A percentile compares a stretch with the other conserved stretches of the same genome.
Conservation (phyloP, 2,329 filamentous ascomycete genomes). For the Coniochaeta pulveracea region DNA sequence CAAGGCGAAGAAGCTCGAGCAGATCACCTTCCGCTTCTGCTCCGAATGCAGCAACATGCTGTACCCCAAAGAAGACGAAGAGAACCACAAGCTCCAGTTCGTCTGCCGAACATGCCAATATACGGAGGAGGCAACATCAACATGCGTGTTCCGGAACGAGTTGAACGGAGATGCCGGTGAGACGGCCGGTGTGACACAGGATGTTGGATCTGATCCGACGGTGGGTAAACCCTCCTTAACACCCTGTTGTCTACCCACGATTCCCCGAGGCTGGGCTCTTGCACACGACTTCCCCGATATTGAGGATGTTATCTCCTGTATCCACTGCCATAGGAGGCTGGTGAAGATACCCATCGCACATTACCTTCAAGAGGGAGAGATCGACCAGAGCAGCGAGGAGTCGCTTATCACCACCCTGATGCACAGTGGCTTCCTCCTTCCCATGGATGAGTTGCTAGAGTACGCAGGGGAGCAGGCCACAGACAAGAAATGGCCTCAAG, state of each 20-base stretch:
- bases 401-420: background rate
- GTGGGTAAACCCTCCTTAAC: constrained; percentile 60
- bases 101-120: constrained; percentile 93
- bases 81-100: constrained; percentile 78
- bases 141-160: constrained; percentile 92
- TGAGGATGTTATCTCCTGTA: too few relatives aligned
- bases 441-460: background rate
- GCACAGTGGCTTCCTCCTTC: background rate
- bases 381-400: background rate
- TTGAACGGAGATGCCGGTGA: constrained; percentile 86
- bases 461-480: constrained; percentile 1
- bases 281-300: too few relatives aligned
- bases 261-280: too few relatives aligned
- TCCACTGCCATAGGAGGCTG: too few relatives aligned
- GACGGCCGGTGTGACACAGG: constrained; percentile 93
- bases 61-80: constrained; percentile 89
- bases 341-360: too few relatives aligned
- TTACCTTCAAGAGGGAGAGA: too few relatives aligned
- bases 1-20: constrained; percentile 48
- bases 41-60: constrained; percentile 98
- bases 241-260: too few relatives aligned
- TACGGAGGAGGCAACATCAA: constrained; percentile 73
- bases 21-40: constrained; percentile 96
- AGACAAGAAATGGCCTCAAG: too few relatives aligned
- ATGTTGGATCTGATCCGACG: constrained; percentile 96